Conservation (phyloP, 2,329 filamentous ascomycete genomes). For the Leptographium radiaticola region DNA sequence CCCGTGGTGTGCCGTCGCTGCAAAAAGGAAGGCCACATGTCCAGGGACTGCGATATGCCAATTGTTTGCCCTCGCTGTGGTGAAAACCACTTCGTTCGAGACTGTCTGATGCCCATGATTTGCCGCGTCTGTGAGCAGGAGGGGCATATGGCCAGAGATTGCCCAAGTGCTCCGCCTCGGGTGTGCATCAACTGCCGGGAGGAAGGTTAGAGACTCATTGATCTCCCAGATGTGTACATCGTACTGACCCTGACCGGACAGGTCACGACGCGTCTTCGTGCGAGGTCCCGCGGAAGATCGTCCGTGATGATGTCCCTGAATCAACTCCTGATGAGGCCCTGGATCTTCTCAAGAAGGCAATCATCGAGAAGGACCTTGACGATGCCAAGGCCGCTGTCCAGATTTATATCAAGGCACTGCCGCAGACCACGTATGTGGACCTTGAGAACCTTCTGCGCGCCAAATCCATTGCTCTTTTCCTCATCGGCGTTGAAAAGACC, state of each 20-base stretch:
- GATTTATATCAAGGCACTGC: slow-evolving; percentile 48
- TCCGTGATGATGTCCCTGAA: slow-evolving; percentile 35
- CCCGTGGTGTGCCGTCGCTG: slow-evolving; percentile 24
- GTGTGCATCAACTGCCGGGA: slow-evolving; percentile 49
- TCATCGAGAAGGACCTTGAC: slow-evolving; percentile 42
- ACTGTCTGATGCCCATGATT: slow-evolving; percentile 29
- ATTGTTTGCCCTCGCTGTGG: slow-evolving; percentile 30
- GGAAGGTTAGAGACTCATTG: slow-evolving; percentile 32
- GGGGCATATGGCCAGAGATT: slow-evolving; percentile 40
- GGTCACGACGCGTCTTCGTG: slow-evolving; percentile 45
- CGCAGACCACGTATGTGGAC: slow-evolving; percentile 42
- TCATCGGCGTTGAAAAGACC: slow-evolving; percentile 50
- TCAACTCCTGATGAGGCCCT: slow-evolving; percentile 44
- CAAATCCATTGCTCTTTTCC: slow-evolving; percentile 38
- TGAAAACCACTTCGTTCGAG: slow-evolving; percentile 36
- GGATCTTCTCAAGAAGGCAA: slow-evolving; percentile 38
- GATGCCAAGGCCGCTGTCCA: slow-evolving; percentile 46
- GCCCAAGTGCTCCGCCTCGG: slow-evolving; percentile 37
- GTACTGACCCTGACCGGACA: slow-evolving; percentile 15
- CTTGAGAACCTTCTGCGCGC: slow-evolving; percentile 48
- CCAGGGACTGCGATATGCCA: slow-evolving; percentile 46
- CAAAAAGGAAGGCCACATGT: slow-evolving; percentile 37
- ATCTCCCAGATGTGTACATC: no score
- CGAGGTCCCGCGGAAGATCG: slow-evolving; percentile 44
- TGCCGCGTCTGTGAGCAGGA: slow-evolving; percentile 28